A percentile compares a stretch with the other conserved stretches of the same genome.
Conservation (phyloP, 2,329 filamentous ascomycete genomes). For the Epichloe typhina region DNA sequence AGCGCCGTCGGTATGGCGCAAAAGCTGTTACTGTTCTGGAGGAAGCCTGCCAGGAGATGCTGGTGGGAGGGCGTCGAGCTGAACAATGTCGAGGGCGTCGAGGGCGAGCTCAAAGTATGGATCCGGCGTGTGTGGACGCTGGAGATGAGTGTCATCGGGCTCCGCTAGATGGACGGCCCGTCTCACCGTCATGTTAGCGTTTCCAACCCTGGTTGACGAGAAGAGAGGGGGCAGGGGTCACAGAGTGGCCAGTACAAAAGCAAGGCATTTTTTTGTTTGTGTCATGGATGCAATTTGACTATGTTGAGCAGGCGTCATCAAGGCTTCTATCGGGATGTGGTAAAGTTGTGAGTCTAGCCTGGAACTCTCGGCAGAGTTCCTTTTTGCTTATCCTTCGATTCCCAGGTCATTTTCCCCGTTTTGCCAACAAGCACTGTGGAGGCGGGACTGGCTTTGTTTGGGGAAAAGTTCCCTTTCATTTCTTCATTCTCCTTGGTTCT, state of each 20-base stretch:
- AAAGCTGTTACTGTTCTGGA: slow-evolving; percentile 94
- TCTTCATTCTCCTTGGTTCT: no score
- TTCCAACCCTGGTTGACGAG: neutral
- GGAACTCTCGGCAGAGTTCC: neutral
- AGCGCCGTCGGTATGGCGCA: slow-evolving; percentile 95
- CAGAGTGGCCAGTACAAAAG: neutral
- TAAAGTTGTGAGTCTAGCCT: neutral
- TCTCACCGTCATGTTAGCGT: no score
- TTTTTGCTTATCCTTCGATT: neutral
- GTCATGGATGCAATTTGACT: slow-evolving; percentile 2
- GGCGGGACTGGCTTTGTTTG: neutral
- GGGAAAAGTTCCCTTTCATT: neutral
- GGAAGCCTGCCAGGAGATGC: slow-evolving; percentile 88
- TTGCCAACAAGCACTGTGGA: no score
- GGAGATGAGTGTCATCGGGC: slow-evolving; percentile 90
- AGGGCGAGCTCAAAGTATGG: slow-evolving; percentile 93
- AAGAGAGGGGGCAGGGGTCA: neutral
- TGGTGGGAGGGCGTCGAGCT: slow-evolving; percentile 99
- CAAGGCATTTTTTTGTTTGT: neutral
- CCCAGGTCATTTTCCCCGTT: no score
- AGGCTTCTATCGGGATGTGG: neutral
- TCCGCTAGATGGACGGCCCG: slow-evolving; percentile 39
- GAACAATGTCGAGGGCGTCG: slow-evolving; percentile 75
- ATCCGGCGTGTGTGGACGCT: slow-evolving; percentile 96
- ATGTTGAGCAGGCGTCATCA: slow-evolving; percentile 8